Percentiles rank a stretch among this genome's conserved stretches.
phyloP scores from a whole-genome alignment of 352 stramenopile species.

The Pythium aphanidermatum region DNA sequence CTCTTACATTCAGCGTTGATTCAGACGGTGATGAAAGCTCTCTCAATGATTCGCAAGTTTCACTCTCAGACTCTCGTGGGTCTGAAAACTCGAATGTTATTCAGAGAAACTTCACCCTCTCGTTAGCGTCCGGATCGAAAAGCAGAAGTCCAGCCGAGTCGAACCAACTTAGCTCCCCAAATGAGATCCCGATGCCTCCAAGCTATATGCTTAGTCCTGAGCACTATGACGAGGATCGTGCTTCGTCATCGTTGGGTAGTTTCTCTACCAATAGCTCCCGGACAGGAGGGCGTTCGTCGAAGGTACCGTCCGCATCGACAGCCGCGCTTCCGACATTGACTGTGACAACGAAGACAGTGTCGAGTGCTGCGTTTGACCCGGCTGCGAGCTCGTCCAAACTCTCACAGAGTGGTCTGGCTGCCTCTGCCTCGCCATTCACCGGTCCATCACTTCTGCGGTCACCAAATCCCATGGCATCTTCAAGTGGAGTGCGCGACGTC shows the following conservation, averaged over 20 bases:
- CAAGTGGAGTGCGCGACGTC: constrained; percentile 3
- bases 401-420: background rate
- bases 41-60: constrained; percentile 4
- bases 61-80: too few species aligned
- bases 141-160: background rate
- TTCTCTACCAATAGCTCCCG: constrained; percentile 2
- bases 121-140: constrained; percentile 9
- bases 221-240: background rate
- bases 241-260: constrained; percentile 5
- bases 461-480: constrained; percentile 1
- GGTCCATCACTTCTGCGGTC: background rate
- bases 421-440: constrained; percentile 3
- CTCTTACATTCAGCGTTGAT: constrained; percentile 8
- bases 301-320: too few species aligned
- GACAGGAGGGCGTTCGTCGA: background rate
- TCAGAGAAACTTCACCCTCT: constrained; percentile 20
- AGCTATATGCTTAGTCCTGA: constrained; percentile 23
- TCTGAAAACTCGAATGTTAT: too few species aligned
- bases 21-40: constrained; percentile 2
- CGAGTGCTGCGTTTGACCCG: background rate
- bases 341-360: background rate
- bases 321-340: constrained; percentile 6
- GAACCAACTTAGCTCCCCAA: constrained; percentile 11
- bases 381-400: constrained; percentile 2
- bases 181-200: constrained; percentile 22